Percentiles rank a stretch among this genome's conserved stretches.
These are phyloP conservation scores for Yamadazyma phyllophila DNA, from an alignment of 805 yeast species.

Conservation along the genomic window DNA sequence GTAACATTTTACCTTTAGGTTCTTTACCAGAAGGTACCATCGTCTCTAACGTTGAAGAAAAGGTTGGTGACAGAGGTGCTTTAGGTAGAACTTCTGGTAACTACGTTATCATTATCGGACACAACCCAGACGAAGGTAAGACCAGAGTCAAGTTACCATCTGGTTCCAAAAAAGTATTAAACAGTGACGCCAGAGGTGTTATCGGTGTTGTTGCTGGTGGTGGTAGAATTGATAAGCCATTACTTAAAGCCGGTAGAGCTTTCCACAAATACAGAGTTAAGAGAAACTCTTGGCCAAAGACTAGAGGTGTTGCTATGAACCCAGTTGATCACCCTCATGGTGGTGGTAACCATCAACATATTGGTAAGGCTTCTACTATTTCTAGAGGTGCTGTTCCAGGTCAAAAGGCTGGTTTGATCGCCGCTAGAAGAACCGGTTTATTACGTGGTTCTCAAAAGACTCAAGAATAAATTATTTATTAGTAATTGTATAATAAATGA, in stretches of 20 bases:
- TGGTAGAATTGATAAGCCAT: constrained; percentile 99
- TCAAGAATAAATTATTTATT: constrained; percentile 31
- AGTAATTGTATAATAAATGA: not conserved
- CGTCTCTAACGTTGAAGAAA: constrained; percentile 97
- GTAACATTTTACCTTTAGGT: constrained; percentile 96
- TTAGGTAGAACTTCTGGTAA: constrained; percentile 99
- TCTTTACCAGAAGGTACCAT: constrained; percentile 99
- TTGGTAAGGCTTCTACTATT: constrained; percentile 99
- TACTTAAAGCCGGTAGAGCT: constrained; percentile 99
- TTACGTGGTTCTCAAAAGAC: constrained; percentile 98
- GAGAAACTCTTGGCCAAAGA: constrained; percentile 99
- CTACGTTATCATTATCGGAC: constrained; percentile 98
- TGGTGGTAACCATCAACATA: constrained; percentile 98
- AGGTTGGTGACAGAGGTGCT: constrained; percentile 99
- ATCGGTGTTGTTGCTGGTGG: constrained; percentile 99
- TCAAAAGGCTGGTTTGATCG: constrained; percentile 99
- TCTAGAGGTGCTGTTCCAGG: constrained; percentile 99
- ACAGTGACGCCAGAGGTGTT: constrained; percentile 98
- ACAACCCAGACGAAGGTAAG: constrained; percentile 98
- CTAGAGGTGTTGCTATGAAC: constrained; percentile 99
- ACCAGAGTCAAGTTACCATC: constrained; percentile 99
- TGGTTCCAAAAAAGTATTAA: constrained; percentile 96
- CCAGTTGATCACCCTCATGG: constrained; percentile 99
- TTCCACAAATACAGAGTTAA: constrained; percentile 99
- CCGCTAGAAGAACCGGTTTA: constrained; percentile 99